phyloP scores from a whole-genome alignment of 495 filamentous ascomycete genomes.

The Peziza echinospora region DNA sequence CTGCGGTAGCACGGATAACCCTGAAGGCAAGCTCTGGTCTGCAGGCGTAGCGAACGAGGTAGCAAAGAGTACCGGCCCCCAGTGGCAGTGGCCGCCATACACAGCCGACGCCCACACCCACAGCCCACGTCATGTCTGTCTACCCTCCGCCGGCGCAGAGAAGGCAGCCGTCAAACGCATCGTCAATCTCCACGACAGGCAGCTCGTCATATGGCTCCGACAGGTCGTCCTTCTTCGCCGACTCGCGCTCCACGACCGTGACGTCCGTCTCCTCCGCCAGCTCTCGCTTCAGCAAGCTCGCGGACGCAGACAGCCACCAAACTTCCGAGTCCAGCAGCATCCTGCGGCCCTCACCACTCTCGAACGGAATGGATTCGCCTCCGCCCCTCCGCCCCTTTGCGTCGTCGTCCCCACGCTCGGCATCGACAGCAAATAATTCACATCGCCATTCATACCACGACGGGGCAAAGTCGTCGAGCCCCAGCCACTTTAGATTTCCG shows the following conservation, averaged over 20 bases:
- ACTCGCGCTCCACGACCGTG: conserved; percentile 17
- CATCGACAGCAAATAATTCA: neutral
- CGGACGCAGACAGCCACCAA: too few species aligned
- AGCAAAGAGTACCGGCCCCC: too few species aligned
- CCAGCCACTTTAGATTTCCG: neutral
- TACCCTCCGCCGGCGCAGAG: conserved; percentile 15
- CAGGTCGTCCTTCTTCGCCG: conserved; percentile 6
- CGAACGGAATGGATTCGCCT: neutral
- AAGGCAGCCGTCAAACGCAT: conserved; percentile 19
- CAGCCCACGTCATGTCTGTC: conserved; percentile 34
- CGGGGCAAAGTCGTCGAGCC: neutral
- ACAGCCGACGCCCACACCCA: conserved; percentile 11
- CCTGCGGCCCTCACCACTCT: too few species aligned
- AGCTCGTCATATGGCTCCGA: conserved; percentile 12
- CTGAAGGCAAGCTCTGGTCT: too few species aligned
- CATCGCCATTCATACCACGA: neutral
- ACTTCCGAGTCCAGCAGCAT: too few species aligned
- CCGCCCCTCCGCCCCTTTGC: neutral
- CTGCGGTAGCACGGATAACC: too few species aligned
- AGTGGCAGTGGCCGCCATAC: too few species aligned
- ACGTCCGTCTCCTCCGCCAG: conserved; percentile 16
- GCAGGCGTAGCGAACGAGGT: too few species aligned
- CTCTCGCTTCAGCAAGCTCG: conserved; percentile 15
- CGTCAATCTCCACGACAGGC: conserved; percentile 11
- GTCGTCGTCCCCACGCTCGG: neutral